Conservation (phyloP, 139 green algal genomes). For the Tetraselmis chui region DNA sequence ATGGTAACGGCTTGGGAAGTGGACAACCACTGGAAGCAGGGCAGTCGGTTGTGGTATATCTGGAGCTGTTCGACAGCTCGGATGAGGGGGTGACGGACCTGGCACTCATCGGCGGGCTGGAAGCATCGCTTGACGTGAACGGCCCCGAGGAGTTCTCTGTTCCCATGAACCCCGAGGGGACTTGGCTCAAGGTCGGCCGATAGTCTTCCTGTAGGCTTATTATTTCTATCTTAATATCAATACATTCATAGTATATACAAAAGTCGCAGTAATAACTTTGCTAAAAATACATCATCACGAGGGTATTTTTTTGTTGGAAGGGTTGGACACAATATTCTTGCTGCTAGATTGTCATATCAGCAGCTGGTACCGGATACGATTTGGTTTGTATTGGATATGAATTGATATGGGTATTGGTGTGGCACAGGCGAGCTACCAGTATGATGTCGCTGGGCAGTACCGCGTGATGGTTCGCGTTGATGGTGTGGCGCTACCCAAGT, state of each 20-base stretch:
- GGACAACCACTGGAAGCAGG: neutral
- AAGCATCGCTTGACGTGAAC: neutral
- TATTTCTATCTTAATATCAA: too few relatives aligned
- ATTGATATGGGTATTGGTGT: too few relatives aligned
- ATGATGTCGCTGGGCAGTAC: neutral
- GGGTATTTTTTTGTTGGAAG: too few relatives aligned
- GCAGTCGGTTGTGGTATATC: neutral
- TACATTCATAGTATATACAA: too few relatives aligned
- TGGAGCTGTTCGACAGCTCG: neutral
- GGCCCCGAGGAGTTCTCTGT: neutral
- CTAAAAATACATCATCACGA: too few relatives aligned
- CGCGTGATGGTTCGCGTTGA: neutral
- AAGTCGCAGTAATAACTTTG: too few relatives aligned
- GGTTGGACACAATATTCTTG: too few relatives aligned
- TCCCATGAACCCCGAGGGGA: neutral
- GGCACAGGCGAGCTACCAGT: neutral
- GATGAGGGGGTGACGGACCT: neutral
- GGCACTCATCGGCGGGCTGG: neutral
- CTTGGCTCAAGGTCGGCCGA: neutral
- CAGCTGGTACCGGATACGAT: too few relatives aligned
- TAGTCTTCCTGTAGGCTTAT: too few relatives aligned
- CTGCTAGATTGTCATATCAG: too few relatives aligned
- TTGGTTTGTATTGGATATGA: too few relatives aligned
- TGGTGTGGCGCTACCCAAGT: neutral
- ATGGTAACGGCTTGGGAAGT: neutral